Evolutionary conservation across 805 yeast species (phyloP).

Genomic region (Torulaspora delbrueckii): DNA sequence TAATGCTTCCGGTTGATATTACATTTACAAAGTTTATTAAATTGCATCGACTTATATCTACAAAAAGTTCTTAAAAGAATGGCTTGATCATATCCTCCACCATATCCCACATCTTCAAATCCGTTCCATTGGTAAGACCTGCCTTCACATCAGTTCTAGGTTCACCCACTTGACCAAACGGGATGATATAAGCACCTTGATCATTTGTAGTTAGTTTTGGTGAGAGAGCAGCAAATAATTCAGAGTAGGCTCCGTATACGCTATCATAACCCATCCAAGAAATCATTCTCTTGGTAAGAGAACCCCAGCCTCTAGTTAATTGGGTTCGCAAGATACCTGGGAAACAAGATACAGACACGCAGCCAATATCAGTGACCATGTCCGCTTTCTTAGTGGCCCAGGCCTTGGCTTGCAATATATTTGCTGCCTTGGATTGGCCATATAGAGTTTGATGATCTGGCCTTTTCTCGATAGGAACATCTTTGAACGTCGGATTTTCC

Average conservation of each 20-base stretch:
- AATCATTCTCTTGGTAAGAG: conserved; percentile 8
- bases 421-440: conserved; percentile 40
- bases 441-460: conserved; percentile 24
- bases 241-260: conserved; percentile 38
- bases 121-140: conserved; percentile 29
- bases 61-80: not conserved
- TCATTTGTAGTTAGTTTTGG: conserved; percentile 31
- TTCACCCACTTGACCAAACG: conserved; percentile 35
- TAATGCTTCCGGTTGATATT: too few species aligned
- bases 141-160: conserved; percentile 28
- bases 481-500: conserved; percentile 29
- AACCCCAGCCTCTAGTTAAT: conserved; percentile 28
- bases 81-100: conserved; percentile 18
- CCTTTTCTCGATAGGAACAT: conserved; percentile 16
- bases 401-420: conserved; percentile 34
- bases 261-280: conserved; percentile 19
- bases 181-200: conserved; percentile 36
- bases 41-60: too few species aligned
- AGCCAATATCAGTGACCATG: conserved; percentile 25
- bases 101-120: conserved; percentile 27
- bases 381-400: conserved; percentile 33
- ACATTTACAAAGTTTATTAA: too few species aligned
- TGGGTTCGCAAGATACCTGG: conserved; percentile 38
- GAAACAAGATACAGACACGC: conserved; percentile 34
- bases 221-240: conserved; percentile 37